phyloP scores from a whole-genome alignment of 2,329 filamentous ascomycete genomes.

The Ascochyta pisi region DNA sequence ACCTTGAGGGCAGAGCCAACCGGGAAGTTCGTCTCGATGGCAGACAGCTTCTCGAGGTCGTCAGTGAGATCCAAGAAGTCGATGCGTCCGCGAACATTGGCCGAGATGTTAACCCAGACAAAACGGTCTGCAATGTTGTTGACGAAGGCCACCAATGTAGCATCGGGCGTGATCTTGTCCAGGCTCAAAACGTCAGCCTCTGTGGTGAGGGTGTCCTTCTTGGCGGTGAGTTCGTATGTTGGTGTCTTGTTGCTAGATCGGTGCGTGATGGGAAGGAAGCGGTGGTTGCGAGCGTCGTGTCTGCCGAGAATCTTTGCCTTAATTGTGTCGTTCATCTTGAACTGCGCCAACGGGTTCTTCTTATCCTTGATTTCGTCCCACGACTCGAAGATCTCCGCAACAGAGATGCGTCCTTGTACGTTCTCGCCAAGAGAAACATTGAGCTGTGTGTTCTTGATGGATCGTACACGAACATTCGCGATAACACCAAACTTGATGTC shows the following conservation, averaged over 20 bases:
- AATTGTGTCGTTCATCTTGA: conserved; percentile 74
- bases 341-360: conserved; percentile 79
- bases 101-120: conserved; percentile 90
- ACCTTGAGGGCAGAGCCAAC: conserved; percentile 87
- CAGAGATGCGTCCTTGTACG: conserved; percentile 89
- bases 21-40: conserved; percentile 82
- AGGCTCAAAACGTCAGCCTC: conserved; percentile 72
- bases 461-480: conserved; percentile 79
- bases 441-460: conserved; percentile 87
- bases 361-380: conserved; percentile 87
- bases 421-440: conserved; percentile 90
- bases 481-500: conserved; percentile 77
- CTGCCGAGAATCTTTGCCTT: conserved; percentile 81
- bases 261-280: conserved; percentile 90
- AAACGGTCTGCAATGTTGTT: conserved; percentile 84
- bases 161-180: conserved; percentile 74
- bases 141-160: conserved; percentile 80
- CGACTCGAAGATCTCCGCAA: conserved; percentile 86
- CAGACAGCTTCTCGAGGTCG: conserved; percentile 78
- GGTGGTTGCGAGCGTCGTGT: conserved; percentile 88
- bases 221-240: conserved; percentile 87
- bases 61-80: conserved; percentile 84
- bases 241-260: conserved; percentile 73
- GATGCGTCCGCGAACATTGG: conserved; percentile 84
- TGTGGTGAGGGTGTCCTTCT: conserved; percentile 62